These are phyloP conservation scores for Cryptococcus sp. DNA, from an alignment of 1,284 basidiomycete species.

Conservation along the genomic window DNA sequence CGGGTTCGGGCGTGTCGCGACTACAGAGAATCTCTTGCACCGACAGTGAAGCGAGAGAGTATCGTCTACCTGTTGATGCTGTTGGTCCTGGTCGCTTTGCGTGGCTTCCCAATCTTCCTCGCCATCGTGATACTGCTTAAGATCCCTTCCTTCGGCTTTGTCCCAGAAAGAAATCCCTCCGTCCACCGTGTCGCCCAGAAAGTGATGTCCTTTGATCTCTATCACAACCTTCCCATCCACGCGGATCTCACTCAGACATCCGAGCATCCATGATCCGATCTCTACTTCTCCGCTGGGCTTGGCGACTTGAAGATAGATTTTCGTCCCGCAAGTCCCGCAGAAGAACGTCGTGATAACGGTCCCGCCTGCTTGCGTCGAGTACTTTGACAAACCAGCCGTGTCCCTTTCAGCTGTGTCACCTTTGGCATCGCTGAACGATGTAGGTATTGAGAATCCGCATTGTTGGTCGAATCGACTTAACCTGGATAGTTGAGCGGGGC, in stretches of 20 bases:
- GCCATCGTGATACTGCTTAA: conserved; percentile 7
- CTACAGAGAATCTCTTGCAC: conserved; percentile 1
- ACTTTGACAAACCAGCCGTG: conserved; percentile 1
- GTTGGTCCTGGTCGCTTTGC: not conserved
- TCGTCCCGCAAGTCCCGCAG: conserved; percentile 6
- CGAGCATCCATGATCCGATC: conserved; percentile 8
- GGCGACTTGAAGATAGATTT: conserved; percentile 5
- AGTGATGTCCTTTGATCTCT: conserved; percentile 8
- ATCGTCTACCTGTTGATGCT: not conserved
- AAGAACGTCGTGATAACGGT: conserved; percentile 8
- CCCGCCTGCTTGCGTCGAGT: conserved; percentile 1
- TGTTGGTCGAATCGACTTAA: conserved; percentile 4
- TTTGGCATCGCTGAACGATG: not conserved
- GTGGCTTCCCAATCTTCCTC: not conserved
- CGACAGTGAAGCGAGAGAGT: conserved; percentile 4
- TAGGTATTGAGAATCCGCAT: conserved; percentile 3
- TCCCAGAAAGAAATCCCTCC: conserved; percentile 8
- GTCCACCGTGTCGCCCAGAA: conserved; percentile 6
- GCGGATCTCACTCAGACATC: conserved; percentile 1
- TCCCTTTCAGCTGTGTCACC: not conserved
- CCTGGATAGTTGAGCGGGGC: not conserved
- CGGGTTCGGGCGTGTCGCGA: conserved; percentile 2
- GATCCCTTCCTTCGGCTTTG: not conserved
- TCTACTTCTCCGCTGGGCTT: not conserved
- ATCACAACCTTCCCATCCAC: conserved; percentile 1